Evolutionary conservation across 192 early-diverging fungal genomes (phyloP), one percentile per base, ranked within the genome.

Genomic region (Diversispora epigaea): DNA sequence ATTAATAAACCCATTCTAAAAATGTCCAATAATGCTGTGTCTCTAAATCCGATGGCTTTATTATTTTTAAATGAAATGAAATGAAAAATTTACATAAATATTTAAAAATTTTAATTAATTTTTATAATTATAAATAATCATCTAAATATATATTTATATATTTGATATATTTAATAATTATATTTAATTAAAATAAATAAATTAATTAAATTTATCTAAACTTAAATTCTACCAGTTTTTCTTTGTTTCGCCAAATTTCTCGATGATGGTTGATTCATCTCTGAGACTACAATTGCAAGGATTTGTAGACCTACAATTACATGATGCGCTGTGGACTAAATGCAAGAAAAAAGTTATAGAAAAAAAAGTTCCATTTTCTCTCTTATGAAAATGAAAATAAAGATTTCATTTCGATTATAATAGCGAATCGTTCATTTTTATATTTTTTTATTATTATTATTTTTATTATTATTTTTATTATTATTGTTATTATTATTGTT

Each of bases 291-390:
- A 4, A 85, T 80, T 1, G 84, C 79, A 60, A 94, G 74, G 57
- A 93, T 81, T 77, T 92, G 86, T 65, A 94, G 77, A 25, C 86
- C 92, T 61, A 92, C 79, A 41, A 91, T 78, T 19, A 83, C 80
- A 73, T 89, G 86, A 52, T 86, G 84, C 39, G 81, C 77, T 22
- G 84, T 81, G 22, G 86, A 81, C 87, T 89, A n/a, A 32, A 22
- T 19, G 21, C 41, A 44, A 49, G 12, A 19, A 41, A 62, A 56
- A 60, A 64, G 41, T 64, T 64, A 64, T 64, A 41, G 12, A 40
- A 39, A 17, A 17, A 17, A 11, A 54, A 17, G n/a, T 50, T 17
- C 4, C 4, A 17, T 11, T 54, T 54, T 54, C 50, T 1, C 50
- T 17, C 25, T 54, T 54, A 54, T 54, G n/a, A 17, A 17, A 17